Evolutionary conservation across 495 filamentous ascomycete species (phyloP).

Genomic region (Cercophora newfieldiana): DNA sequence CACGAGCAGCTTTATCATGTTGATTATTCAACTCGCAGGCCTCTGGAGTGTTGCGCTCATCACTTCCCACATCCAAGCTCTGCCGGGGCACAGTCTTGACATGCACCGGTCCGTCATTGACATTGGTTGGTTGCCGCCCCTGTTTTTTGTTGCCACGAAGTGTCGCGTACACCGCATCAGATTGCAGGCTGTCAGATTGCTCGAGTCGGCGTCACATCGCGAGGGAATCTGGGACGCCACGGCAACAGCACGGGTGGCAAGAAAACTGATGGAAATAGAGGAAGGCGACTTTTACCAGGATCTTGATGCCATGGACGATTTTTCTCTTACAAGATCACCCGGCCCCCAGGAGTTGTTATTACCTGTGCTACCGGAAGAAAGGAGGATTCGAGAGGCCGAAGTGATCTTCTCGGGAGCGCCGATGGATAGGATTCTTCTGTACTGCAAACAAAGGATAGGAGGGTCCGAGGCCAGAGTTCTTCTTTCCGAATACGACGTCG

Average conservation of each 20-base stretch:
- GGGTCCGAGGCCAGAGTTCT: background rate
- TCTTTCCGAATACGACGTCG: slow-evolving; percentile 1
- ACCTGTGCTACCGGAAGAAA: background rate
- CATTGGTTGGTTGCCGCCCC: slow-evolving; percentile 48
- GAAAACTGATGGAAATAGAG: slow-evolving; percentile 39
- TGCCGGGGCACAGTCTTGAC: background rate
- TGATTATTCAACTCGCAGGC: background rate
- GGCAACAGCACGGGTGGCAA: slow-evolving; percentile 24
- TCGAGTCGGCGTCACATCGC: slow-evolving; percentile 43
- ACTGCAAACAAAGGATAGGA: background rate
- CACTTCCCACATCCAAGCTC: background rate
- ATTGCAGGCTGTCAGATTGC: slow-evolving; percentile 45
- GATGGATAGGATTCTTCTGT: background rate
- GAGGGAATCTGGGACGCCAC: slow-evolving; percentile 51
- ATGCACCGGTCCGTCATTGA: slow-evolving; percentile 28
- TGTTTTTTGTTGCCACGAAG: slow-evolving; percentile 53
- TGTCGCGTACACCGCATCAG: slow-evolving; percentile 52
- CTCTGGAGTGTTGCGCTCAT: background rate
- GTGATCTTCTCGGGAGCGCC: background rate
- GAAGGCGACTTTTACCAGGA: slow-evolving; percentile 32
- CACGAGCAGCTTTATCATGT: background rate
- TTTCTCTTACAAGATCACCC: background rate
- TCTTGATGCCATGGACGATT: background rate
- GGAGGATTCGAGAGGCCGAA: background rate
- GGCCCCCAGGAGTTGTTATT: background rate